Conservation (phyloP, 495 filamentous ascomycete species). For the Saxophila tyrrhenica region DNA sequence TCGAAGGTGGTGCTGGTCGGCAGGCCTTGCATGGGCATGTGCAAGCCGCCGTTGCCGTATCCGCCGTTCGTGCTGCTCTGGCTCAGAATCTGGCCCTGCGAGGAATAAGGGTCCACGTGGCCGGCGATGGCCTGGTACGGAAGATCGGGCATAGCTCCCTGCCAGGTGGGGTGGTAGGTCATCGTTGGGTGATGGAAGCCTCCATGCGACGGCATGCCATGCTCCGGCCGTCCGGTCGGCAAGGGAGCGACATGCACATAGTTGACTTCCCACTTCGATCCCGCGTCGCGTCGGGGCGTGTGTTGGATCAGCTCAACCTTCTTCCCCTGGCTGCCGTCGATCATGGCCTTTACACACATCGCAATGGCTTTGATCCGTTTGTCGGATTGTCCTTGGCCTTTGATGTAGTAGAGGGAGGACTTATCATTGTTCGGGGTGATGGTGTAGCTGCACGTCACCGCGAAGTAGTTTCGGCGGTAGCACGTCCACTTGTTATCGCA, state of each 20-base stretch:
- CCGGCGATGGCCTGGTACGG: constrained; percentile 15
- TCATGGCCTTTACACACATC: constrained; percentile 79
- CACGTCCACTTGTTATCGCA: constrained; percentile 88
- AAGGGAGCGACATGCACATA: constrained; percentile 59
- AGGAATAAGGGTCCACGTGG: background rate
- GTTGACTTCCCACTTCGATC: constrained; percentile 67
- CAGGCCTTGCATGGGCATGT: constrained; percentile 2
- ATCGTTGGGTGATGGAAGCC: constrained; percentile 11
- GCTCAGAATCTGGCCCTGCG: too few species aligned
- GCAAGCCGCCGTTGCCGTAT: background rate
- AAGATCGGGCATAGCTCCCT: constrained; percentile 13
- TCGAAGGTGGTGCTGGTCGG: constrained; percentile 53
- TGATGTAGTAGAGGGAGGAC: background rate
- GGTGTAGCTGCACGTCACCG: constrained; percentile 73
- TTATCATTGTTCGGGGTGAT: background rate
- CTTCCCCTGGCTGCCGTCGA: constrained; percentile 67
- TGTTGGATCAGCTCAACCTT: constrained; percentile 83
- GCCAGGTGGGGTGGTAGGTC: constrained; percentile 21
- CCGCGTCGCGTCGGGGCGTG: constrained; percentile 90
- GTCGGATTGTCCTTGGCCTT: constrained; percentile 38
- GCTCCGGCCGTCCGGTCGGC: constrained; percentile 30
- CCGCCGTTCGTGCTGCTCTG: background rate
- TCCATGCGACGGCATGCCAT: constrained; percentile 11
- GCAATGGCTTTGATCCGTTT: constrained; percentile 51
- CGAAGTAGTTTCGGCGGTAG: constrained; percentile 91